Conservation (phyloP, 805 yeast genomes). For the Candida tibetensis region DNA sequence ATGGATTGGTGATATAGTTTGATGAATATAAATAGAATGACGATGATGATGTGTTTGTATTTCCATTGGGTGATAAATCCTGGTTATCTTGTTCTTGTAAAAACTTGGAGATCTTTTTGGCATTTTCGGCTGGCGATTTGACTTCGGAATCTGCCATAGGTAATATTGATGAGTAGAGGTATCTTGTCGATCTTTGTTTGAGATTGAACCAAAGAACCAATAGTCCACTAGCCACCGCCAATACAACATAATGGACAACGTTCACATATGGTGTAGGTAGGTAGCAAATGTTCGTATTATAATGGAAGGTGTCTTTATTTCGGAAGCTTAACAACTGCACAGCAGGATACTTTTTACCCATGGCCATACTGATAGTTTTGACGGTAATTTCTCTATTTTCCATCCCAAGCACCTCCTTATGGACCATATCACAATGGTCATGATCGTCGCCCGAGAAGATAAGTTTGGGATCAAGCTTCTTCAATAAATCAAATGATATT, state of each 20-base stretch:
- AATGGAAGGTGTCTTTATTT: conserved; percentile 14
- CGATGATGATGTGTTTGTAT: background rate
- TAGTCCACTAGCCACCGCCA: conserved; percentile 32
- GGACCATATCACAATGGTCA: conserved; percentile 83
- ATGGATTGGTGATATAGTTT: conserved; percentile 1
- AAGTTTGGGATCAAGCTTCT: conserved; percentile 17
- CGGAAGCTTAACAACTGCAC: conserved; percentile 35
- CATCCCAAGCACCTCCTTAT: conserved; percentile 26
- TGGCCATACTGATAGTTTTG: conserved; percentile 88
- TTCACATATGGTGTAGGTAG: conserved; percentile 46
- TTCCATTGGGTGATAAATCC: conserved; percentile 2
- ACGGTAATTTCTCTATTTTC: conserved; percentile 66
- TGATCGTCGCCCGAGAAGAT: conserved; percentile 38
- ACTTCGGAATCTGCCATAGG: conserved; percentile 19
- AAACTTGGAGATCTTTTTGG: conserved; percentile 28
- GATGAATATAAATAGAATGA: conserved; percentile 10
- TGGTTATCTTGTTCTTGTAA: conserved; percentile 29
- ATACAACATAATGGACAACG: conserved; percentile 33
- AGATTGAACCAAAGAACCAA: conserved; percentile 28
- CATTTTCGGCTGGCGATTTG: conserved; percentile 14
- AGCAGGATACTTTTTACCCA: conserved; percentile 67
- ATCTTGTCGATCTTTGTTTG: conserved; percentile 24
- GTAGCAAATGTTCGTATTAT: conserved; percentile 43
- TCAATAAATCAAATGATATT: conserved; percentile 15
- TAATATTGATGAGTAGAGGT: conserved; percentile 24